These are phyloP conservation scores for Elasticomyces elasticus DNA, from an alignment of 495 filamentous ascomycete species.

Conservation along the genomic window DNA sequence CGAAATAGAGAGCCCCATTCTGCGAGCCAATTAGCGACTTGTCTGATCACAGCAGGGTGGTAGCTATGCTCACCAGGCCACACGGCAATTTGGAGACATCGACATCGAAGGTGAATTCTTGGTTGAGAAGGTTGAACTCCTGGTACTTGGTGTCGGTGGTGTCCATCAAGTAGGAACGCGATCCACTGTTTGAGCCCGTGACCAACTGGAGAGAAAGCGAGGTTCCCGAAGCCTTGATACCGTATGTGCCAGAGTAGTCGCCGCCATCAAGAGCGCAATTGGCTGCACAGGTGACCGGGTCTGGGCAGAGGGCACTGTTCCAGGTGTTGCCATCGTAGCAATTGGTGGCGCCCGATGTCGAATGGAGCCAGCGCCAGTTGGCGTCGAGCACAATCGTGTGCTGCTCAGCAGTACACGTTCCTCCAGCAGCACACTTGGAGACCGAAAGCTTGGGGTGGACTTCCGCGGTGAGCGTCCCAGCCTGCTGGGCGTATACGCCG, in stretches of 20 bases:
- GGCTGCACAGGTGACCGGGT: constrained; percentile 31
- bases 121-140: constrained; percentile 43
- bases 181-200: constrained; percentile 32
- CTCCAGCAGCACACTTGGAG: constrained; percentile 39
- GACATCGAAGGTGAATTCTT: constrained; percentile 55
- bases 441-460: constrained; percentile 42
- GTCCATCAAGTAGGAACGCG: constrained; percentile 53
- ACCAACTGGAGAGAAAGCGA: constrained; percentile 26
- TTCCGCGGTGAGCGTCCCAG: constrained; percentile 30
- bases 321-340: constrained; percentile 27
- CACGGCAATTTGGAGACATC: constrained; percentile 52
- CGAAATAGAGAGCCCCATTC: constrained; percentile 60
- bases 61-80: no score
- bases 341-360: constrained; percentile 31
- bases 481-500: constrained; percentile 19
- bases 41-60: no score
- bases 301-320: constrained; percentile 29
- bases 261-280: constrained; percentile 35
- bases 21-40: no score
- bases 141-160: constrained; percentile 46
- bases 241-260: constrained; percentile 31
- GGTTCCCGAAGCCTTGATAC: constrained; percentile 23
- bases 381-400: constrained; percentile 43
- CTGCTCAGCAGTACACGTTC: constrained; percentile 35
- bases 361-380: constrained; percentile 35